Evolutionary conservation across 2,329 filamentous ascomycete species (phyloP).

Genomic region (Trichoderma koningii): DNA sequence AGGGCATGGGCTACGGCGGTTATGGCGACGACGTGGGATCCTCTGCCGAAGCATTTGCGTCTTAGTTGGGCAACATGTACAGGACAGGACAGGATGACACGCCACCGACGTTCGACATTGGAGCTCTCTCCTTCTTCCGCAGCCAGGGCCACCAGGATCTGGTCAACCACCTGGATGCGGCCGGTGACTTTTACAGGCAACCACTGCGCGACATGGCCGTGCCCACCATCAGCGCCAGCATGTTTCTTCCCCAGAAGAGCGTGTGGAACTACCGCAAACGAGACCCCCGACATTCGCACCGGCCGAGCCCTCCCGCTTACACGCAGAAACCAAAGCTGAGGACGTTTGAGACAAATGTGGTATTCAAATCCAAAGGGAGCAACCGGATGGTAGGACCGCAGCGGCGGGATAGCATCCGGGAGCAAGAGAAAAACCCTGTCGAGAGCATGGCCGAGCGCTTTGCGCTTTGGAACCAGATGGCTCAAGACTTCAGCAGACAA

Average conservation of each 20-base stretch:
- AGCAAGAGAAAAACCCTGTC: slow-evolving; percentile 24
- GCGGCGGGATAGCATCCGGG: slow-evolving; percentile 13
- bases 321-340: slow-evolving; percentile 34
- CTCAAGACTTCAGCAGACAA: slow-evolving; percentile 44
- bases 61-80: slow-evolving; percentile 46
- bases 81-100: slow-evolving; percentile 53
- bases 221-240: slow-evolving; percentile 56
- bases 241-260: slow-evolving; percentile 54
- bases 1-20: slow-evolving; percentile 25
- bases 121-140: slow-evolving; percentile 54
- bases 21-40: slow-evolving; percentile 31
- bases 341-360: not conserved
- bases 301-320: slow-evolving; percentile 33
- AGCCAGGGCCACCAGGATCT: slow-evolving; percentile 49
- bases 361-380: slow-evolving; percentile 1
- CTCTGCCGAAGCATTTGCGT: slow-evolving; percentile 37
- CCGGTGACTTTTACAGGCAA: slow-evolving; percentile 52
- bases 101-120: slow-evolving; percentile 58
- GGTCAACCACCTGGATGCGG: slow-evolving; percentile 52
- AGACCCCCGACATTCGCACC: slow-evolving; percentile 28
- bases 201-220: slow-evolving; percentile 52
- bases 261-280: slow-evolving; percentile 54
- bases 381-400: slow-evolving; percentile 16
- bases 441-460: slow-evolving; percentile 38
- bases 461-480: slow-evolving; percentile 43